Conservation (phyloP, 164 flowering plant genomes). For the Warburgia ugandensis region DNA sequence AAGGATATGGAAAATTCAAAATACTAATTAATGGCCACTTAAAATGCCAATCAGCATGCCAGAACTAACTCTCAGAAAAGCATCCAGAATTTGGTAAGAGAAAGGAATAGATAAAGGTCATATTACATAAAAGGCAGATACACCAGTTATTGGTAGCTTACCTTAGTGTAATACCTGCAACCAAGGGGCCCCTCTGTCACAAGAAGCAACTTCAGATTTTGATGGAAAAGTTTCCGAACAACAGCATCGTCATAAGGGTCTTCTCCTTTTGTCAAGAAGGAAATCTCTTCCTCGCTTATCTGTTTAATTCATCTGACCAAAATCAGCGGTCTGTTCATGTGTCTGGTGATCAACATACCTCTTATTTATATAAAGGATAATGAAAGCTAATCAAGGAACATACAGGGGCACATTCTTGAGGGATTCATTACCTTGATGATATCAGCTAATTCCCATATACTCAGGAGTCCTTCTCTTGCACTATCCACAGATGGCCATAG, state of each 20-base stretch:
- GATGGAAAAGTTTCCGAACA: slow-evolving; percentile 73
- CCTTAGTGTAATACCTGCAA: slow-evolving; percentile 94
- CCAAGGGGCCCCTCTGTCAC: slow-evolving; percentile 95
- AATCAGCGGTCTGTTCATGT: too few species aligned
- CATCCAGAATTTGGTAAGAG: too few species aligned
- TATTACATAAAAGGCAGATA: too few species aligned
- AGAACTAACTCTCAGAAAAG: too few species aligned
- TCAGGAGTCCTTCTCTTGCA: slow-evolving; percentile 90
- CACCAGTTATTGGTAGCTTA: too few species aligned
- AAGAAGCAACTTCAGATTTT: slow-evolving; percentile 78
- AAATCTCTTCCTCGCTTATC: slow-evolving; percentile 85
- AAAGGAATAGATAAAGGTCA: too few species aligned
- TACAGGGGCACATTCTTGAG: too few species aligned
- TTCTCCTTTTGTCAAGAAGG: slow-evolving; percentile 78
- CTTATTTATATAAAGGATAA: neutral
- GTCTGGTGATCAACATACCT: too few species aligned
- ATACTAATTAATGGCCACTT: too few species aligned
- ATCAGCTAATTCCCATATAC: slow-evolving; percentile 93
- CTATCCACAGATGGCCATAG: slow-evolving; percentile 87
- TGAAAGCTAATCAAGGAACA: too few species aligned
- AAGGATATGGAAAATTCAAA: too few species aligned
- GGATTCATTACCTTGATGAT: slow-evolving; percentile 66
- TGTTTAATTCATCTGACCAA: slow-evolving; percentile 23
- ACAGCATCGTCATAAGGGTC: slow-evolving; percentile 88
- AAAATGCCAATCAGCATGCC: too few species aligned